Evolutionary conservation across 495 filamentous ascomycete species (phyloP).

Genomic region (Aspergillus nidulans): DNA sequence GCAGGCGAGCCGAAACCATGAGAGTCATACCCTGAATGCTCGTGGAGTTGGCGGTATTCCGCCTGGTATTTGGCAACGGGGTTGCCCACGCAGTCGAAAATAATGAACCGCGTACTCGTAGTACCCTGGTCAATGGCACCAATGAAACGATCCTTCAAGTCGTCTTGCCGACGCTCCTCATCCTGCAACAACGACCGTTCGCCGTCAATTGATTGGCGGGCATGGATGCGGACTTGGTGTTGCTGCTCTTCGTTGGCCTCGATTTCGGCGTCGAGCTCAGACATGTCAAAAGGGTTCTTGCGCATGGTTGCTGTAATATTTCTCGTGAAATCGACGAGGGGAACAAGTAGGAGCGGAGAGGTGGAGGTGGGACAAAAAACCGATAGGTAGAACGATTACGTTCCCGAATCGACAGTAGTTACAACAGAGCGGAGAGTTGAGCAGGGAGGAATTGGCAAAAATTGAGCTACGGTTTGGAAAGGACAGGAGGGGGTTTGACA

Average conservation of each 20-base stretch:
- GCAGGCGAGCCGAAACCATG: neutral
- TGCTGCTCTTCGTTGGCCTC: slow-evolving; percentile 27
- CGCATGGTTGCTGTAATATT: slow-evolving; percentile 23
- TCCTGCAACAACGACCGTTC: slow-evolving; percentile 41
- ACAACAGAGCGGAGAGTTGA: slow-evolving; percentile 11
- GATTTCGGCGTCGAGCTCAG: slow-evolving; percentile 29
- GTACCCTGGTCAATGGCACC: slow-evolving; percentile 89
- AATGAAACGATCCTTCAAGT: slow-evolving; percentile 50
- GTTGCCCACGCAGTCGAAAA: slow-evolving; percentile 77
- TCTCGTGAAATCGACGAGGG: slow-evolving; percentile 1
- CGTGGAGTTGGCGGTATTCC: slow-evolving; percentile 86
- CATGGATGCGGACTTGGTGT: slow-evolving; percentile 21
- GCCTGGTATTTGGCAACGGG: slow-evolving; percentile 86
- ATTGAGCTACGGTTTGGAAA: slow-evolving; percentile 5
- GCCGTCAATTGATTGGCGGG: slow-evolving; percentile 34
- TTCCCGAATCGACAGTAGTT: slow-evolving; percentile 2
- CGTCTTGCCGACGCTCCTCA: slow-evolving; percentile 28
- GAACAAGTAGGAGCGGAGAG: neutral
- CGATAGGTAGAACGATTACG: slow-evolving; percentile 8
- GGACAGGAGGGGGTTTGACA: slow-evolving; percentile 8
- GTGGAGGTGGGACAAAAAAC: slow-evolving; percentile 1
- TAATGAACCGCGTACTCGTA: slow-evolving; percentile 87
- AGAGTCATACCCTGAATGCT: slow-evolving; percentile 73
- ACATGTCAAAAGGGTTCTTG: slow-evolving; percentile 39
- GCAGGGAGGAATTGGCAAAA: slow-evolving; percentile 6